Base-by-base conservation (phyloP, 2,329 filamentous ascomycete genomes). In the Cordyceps farinosa region DNA sequence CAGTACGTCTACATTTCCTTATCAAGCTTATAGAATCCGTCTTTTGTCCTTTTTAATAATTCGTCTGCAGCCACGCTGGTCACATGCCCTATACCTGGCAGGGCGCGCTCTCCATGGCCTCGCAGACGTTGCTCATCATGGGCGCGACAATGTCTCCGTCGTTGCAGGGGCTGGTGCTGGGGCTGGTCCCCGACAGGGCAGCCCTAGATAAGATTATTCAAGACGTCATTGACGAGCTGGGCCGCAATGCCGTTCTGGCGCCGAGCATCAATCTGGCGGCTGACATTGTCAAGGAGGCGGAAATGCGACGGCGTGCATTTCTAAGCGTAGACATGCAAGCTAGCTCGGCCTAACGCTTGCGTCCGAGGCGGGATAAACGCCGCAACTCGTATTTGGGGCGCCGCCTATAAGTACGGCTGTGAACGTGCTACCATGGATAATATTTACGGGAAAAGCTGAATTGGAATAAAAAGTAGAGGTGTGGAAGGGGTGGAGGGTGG, bases 61-160 rank as follows among this genome's bases (percentile, higher is more conserved):
- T 9, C 6, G 22, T 36, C 8, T 22, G 30, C 53, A 89, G 87
- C 76, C 90, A 92, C 71, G 89, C 89, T 65, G 90, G 91, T 57
- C 90, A 94, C 72, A 88, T 95, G 78, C 90, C 90, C 13, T 95
- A 94, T 75, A 83, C 94, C 27, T 95, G 90, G 88, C 91, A 94
- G 78, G 90, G 90, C 22, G 90, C 90, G 9, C 81, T 95, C 44
- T 92, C 89, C 29, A 91, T 95, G 71, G 89, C 93, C 29, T 92
- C 90, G 6, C 91, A 95, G 74, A 90, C 89, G 2, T 80, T 95
- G 17, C 80, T 95, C 50, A 85, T 95, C 40, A 94, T 95, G 90
- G 91, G 90, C 7, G 90, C 90, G 17, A 92, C 89, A 17, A 90
- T 94, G 86, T 92, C 88, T 9, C 87, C 87, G 1, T 87, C 87